Base-by-base conservation (phyloP, 108 stramenopile genomes). In the Chaetoceros muelleri region DNA sequence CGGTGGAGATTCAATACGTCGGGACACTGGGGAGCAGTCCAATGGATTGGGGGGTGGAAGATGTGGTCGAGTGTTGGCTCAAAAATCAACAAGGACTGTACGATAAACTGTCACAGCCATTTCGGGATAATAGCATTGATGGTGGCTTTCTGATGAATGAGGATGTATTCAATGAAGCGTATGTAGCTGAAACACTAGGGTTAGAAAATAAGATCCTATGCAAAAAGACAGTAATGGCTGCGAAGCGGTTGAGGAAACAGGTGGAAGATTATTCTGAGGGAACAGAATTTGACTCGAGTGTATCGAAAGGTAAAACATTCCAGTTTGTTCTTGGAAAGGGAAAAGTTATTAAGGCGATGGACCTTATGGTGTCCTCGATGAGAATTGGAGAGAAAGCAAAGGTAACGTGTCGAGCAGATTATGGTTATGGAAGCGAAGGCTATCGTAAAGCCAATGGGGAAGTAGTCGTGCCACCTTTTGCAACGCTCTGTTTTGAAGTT, bases 211-310 rank as follows among this genome's bases (percentile, higher is more conserved):
- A 73, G 48, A 80, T 84, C 27, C 62, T 74, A 60, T 71, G 73
- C 49, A 84, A 84, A 47, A 84, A 84, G 53, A 46, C 78, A 0
- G 28, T 79, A 62, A 80, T 84, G 82, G 82, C 82, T 0, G 58
- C 71, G 27, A 67, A 67, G 19, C 55, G 78, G 21, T 52, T 84
- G 10, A 18, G 19, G 22, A 75, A 57, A 23, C 52, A 57, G 19
- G 57, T 51, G 3, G 45, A 30, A 10, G 79, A 74, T 24, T 65
- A 54, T 59, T 49, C 62, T 26, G 13, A 49, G 8, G 79, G 76
- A 19, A 31, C 30, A 20, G 74, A 59, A 2, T 84, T 84, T 56
- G 82, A 84, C 58, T 74, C 75, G 2, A 71, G 71, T 27, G 26
- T 24, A 22, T 23, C 52, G 20, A 30, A 56, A 17, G 66, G 68